Conservation (phyloP, 441 rosid genomes). For the Corymbia calophylla region DNA sequence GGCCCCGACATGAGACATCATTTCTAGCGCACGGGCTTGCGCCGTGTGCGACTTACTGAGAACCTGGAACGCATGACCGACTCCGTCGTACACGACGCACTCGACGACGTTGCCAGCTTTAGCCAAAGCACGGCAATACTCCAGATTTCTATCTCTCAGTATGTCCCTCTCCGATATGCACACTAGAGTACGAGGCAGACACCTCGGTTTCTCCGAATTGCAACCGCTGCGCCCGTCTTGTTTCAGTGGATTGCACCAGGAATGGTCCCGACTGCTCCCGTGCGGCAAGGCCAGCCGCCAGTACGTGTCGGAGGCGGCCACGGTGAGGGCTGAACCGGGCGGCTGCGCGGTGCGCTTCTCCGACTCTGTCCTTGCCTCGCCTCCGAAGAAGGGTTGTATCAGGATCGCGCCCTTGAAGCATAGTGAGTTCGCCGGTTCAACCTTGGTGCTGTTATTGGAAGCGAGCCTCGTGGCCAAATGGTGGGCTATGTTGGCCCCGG, state of each 20-base stretch:
- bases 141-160: conserved; percentile 51
- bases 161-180: conserved; percentile 71
- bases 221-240: conserved; percentile 20
- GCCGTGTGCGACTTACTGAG: conserved; percentile 49
- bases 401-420: conserved; percentile 39
- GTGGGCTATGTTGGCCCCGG: conserved; percentile 73
- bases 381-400: conserved; percentile 85
- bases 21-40: conserved; percentile 44
- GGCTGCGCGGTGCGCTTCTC: conserved; percentile 39
- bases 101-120: conserved; percentile 45
- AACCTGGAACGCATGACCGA: conserved; percentile 79
- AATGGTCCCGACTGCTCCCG: conserved; percentile 48
- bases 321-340: conserved; percentile 37
- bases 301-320: conserved; percentile 59
- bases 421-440: background rate
- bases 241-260: conserved; percentile 60
- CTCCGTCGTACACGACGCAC: conserved; percentile 47
- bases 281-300: conserved; percentile 68
- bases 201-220: conserved; percentile 2
- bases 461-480: conserved; percentile 29
- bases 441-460: background rate
- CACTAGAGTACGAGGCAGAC: conserved; percentile 13
- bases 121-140: conserved; percentile 39
- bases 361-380: conserved; percentile 50
- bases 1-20: conserved; percentile 49